These are phyloP conservation scores for Nicotiana tomentosiformis DNA, from an alignment of 257 asterid species.

Conservation along the genomic window DNA sequence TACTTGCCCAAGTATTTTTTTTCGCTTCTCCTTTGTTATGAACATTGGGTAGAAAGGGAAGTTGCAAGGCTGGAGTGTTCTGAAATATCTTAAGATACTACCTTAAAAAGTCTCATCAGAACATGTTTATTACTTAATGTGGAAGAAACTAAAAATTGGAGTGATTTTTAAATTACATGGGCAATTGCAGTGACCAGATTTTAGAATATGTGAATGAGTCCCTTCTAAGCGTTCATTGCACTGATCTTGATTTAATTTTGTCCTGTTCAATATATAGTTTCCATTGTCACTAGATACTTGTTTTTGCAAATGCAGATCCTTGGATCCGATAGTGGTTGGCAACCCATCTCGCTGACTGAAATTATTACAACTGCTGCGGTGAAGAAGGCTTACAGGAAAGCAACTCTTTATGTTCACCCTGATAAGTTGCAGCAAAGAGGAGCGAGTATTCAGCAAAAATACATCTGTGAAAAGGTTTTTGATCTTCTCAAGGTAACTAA, in stretches of 20 bases:
- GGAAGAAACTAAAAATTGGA: not conserved
- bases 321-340: constrained; percentile 89
- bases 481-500: constrained; percentile 84
- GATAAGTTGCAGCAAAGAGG: constrained; percentile 97
- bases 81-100: not conserved
- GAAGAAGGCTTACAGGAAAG: constrained; percentile 87
- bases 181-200: not conserved
- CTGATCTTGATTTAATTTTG: not conserved
- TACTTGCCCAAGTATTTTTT: not conserved
- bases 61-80: not conserved
- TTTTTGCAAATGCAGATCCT: constrained; percentile 54
- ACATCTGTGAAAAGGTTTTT: constrained; percentile 88
- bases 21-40: not conserved
- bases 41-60: not conserved
- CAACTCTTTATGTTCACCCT: constrained; percentile 94
- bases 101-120: not conserved
- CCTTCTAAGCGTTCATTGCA: not conserved
- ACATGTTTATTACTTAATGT: not conserved
- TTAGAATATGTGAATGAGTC: not conserved
- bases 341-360: constrained; percentile 77
- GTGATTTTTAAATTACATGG: not conserved
- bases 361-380: constrained; percentile 73
- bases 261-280: not conserved
- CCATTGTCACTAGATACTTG: not conserved
- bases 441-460: constrained; percentile 87